Conservation (phyloP, 305 asterid genomes). For the Solanum hybrid region DNA sequence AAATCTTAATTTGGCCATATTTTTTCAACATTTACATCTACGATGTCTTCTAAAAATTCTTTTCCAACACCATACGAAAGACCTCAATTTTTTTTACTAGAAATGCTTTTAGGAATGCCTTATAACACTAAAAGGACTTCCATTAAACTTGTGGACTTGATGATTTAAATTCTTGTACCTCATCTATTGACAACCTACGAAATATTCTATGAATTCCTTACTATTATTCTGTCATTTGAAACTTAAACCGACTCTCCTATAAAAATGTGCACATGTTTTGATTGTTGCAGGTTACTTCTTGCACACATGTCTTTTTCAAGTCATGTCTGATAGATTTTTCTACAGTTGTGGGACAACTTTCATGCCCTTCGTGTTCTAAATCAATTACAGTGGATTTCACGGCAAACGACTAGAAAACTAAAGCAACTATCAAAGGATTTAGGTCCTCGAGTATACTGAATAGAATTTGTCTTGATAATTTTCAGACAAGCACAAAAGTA, state of each 20-base stretch:
- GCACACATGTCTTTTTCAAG: not conserved
- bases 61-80: too few relatives aligned
- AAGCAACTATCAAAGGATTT: conserved; percentile 59
- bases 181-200: too few relatives aligned
- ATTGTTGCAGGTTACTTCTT: too few relatives aligned
- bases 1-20: too few relatives aligned
- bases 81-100: too few relatives aligned
- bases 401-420: conserved; percentile 27
- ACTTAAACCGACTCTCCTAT: not conserved
- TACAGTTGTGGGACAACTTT: conserved; percentile 45
- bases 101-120: too few relatives aligned
- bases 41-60: too few relatives aligned
- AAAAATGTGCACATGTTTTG: not conserved
- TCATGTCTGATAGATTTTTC: conserved; percentile 59
- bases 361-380: conserved; percentile 76
- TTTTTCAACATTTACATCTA: too few relatives aligned
- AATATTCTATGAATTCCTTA: too few relatives aligned
- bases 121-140: too few relatives aligned
- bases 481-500: conserved; percentile 84
- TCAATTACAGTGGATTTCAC: conserved; percentile 77
- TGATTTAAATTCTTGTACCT: not conserved
- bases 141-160: too few relatives aligned
- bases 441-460: conserved; percentile 74
- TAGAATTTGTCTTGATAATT: conserved; percentile 54
- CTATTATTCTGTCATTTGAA: not conserved